Conservation (phyloP, 2,329 filamentous ascomycete genomes). For the Ceratocystis colombiana region DNA sequence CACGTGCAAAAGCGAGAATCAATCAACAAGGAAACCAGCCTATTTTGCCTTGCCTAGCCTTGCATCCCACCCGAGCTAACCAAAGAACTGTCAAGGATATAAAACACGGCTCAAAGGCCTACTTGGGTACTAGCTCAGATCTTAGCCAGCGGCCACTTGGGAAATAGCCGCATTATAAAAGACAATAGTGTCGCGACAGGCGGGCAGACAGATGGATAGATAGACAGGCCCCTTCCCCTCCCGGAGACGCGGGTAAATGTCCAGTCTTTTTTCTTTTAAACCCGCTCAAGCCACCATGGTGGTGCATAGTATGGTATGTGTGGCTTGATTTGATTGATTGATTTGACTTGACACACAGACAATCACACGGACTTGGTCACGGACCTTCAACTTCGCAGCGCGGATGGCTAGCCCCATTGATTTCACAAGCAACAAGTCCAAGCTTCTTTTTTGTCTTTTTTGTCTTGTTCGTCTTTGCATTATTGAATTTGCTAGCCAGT, state of each 20-base stretch:
- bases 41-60: too few relatives aligned
- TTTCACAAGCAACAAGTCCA: background rate
- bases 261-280: background rate
- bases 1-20: background rate
- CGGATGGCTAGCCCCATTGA: constrained; percentile 6
- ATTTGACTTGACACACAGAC: constrained; percentile 16
- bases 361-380: constrained; percentile 16
- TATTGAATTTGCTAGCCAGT: background rate
- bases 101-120: constrained; percentile 3
- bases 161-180: constrained; percentile 13
- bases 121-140: constrained; percentile 10
- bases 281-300: too few relatives aligned
- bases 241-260: background rate
- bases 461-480: background rate
- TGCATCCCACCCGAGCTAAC: background rate
- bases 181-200: constrained; percentile 8
- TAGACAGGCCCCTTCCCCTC: background rate
- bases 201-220: too few relatives aligned
- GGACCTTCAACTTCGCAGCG: background rate
- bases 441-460: background rate
- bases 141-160: constrained; percentile 3
- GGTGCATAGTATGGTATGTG: too few relatives aligned
- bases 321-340: constrained; percentile 7
- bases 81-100: constrained; percentile 7
- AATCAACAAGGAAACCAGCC: background rate